A percentile compares a stretch with the other conserved stretches of the same genome.
phyloP scores from a whole-genome alignment of 2,329 filamentous ascomycete species.

The Colletotrichum sp. region DNA sequence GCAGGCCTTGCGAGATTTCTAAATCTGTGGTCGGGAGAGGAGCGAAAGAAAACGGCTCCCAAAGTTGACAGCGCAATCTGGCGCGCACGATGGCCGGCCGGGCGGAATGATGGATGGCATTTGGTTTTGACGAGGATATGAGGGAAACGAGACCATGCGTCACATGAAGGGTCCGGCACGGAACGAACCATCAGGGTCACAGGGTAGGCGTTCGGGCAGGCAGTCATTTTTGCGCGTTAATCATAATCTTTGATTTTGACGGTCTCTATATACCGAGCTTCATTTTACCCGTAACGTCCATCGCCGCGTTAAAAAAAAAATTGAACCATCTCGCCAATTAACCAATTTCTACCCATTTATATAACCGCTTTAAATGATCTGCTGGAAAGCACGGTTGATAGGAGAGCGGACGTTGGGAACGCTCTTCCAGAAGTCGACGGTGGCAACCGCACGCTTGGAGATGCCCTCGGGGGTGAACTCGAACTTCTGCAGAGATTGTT shows the following conservation, averaged over 20 bases:
- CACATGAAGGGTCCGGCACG: neutral
- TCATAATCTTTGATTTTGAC: conserved; percentile 23
- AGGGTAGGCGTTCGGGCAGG: conserved; percentile 4
- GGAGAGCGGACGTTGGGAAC: conserved; percentile 89
- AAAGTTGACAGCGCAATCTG: neutral
- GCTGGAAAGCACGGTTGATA: conserved; percentile 96
- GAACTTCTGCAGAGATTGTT: conserved; percentile 77
- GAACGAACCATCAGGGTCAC: neutral
- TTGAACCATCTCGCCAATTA: conserved; percentile 13
- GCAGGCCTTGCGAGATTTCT: neutral
- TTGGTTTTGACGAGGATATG: neutral
- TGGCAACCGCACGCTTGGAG: conserved; percentile 90
- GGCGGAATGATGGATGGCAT: neutral
- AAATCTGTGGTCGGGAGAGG: neutral
- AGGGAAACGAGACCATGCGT: conserved; percentile 2
- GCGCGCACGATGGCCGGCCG: neutral
- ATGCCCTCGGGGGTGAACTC: conserved; percentile 98
- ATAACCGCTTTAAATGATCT: conserved; percentile 75
- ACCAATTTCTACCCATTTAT: conserved; percentile 17
- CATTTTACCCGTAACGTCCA: conserved; percentile 21
- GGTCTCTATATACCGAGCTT: conserved; percentile 22
- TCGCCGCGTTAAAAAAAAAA: conserved; percentile 17
- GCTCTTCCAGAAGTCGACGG: conserved; percentile 97
- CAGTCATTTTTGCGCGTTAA: conserved; percentile 10
- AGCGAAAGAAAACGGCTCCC: neutral